These are phyloP conservation scores for Dillenia turbinata DNA, from an alignment of 164 flowering plant species.

Conservation along the genomic window DNA sequence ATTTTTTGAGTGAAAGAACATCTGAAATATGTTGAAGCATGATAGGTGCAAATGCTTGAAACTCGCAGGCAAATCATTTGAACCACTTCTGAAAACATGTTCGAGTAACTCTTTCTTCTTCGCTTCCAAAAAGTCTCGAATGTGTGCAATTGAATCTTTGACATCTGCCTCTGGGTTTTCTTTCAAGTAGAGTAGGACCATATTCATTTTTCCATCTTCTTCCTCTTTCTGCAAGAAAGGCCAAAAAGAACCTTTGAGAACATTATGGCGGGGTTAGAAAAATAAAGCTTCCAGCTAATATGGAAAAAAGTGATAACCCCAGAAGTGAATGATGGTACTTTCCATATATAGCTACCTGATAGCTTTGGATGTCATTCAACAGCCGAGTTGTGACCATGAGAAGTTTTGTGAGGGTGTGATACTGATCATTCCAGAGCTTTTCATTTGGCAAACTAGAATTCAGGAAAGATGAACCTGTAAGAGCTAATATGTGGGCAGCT, in stretches of 20 bases:
- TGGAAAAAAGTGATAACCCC: background rate
- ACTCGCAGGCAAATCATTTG: constrained; percentile 12
- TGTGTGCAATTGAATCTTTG: constrained; percentile 23
- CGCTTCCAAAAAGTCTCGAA: constrained; percentile 13
- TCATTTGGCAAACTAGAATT: constrained; percentile 4
- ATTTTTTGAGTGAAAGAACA: constrained; percentile 35
- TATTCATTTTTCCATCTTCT: constrained; percentile 26
- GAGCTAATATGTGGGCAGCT: constrained; percentile 22
- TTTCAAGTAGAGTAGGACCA: constrained; percentile 18
- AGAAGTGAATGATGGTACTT: background rate
- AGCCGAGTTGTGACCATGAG: constrained; percentile 35
- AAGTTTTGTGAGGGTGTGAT: constrained; percentile 21
- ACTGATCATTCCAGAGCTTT: constrained; percentile 6
- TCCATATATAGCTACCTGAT: constrained; percentile 20
- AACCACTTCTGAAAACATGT: constrained; percentile 21
- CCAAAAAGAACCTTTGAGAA: background rate
- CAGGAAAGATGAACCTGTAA: constrained; percentile 19
- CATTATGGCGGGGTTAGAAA: background rate
- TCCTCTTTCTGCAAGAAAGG: constrained; percentile 28
- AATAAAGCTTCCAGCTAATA: background rate
- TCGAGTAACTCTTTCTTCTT: constrained; percentile 24
- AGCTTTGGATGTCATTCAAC: constrained; percentile 36
- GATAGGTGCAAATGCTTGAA: constrained; percentile 23
- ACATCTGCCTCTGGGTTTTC: constrained; percentile 25
- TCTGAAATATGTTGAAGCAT: constrained; percentile 27